phyloP scores from a whole-genome alignment of 106 monocot species.

The Allium fistulosum region DNA sequence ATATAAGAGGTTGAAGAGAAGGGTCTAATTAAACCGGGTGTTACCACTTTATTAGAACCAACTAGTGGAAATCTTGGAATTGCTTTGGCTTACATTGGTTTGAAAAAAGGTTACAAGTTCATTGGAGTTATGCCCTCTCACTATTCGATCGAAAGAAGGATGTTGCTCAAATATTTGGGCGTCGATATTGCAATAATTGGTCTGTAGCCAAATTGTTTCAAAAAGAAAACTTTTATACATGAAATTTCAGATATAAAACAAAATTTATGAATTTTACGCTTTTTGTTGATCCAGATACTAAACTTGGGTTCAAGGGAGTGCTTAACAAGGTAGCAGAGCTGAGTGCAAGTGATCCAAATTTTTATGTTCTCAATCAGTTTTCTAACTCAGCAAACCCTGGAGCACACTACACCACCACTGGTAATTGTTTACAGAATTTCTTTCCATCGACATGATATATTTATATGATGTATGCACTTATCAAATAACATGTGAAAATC shows the following conservation, averaged over 20 bases:
- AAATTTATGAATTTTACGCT: too few relatives aligned
- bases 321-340: too few relatives aligned
- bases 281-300: slow-evolving; percentile 26
- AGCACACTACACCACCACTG: too few relatives aligned
- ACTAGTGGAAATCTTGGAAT: slow-evolving; percentile 87
- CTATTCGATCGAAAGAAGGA: slow-evolving; percentile 55
- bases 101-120: slow-evolving; percentile 69
- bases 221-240: too few relatives aligned
- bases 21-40: slow-evolving; percentile 59
- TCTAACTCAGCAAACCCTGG: too few relatives aligned
- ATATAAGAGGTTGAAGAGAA: slow-evolving; percentile 88
- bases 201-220: slow-evolving; percentile 10
- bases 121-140: slow-evolving; percentile 54
- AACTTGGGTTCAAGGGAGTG: slow-evolving; percentile 28
- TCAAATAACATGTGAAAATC: background rate
- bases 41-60: slow-evolving; percentile 54
- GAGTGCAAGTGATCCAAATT: too few relatives aligned
- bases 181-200: slow-evolving; percentile 57
- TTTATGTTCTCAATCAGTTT: too few relatives aligned
- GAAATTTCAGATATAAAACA: too few relatives aligned
- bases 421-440: background rate
- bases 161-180: slow-evolving; percentile 63
- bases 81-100: slow-evolving; percentile 36
- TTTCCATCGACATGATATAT: background rate
- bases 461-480: too few relatives aligned